Evolutionary conservation across 163 green algal genomes (phyloP).

Genomic region (Coccomyxa subellipsoidea): DNA sequence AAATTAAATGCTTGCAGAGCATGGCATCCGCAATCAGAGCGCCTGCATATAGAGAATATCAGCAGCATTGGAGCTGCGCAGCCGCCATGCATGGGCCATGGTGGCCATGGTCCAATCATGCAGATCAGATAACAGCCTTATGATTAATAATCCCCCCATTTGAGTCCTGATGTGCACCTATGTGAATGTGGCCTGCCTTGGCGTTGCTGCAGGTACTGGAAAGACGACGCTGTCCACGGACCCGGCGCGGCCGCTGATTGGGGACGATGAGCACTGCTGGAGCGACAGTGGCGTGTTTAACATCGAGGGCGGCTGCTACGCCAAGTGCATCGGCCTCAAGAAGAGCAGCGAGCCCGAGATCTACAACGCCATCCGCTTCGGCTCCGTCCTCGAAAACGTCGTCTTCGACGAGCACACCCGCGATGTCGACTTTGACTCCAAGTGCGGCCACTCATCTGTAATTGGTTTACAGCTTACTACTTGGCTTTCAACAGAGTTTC

Average conservation of each 20-base stretch:
- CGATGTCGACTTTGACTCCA: conserved; percentile 64
- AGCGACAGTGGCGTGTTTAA: conserved; percentile 91
- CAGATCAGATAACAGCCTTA: too few species aligned
- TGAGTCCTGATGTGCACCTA: too few species aligned
- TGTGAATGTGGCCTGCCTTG: not conserved
- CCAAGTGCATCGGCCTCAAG: conserved; percentile 92
- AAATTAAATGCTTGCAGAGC: too few species aligned
- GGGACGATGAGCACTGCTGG: conserved; percentile 98
- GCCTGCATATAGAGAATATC: too few species aligned
- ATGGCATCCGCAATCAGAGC: too few species aligned
- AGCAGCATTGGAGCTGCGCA: too few species aligned
- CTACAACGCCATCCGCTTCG: conserved; percentile 82
- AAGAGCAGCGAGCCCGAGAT: conserved; percentile 84
- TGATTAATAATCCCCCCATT: too few species aligned
- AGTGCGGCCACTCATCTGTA: conserved; percentile 34
- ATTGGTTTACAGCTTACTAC: too few species aligned
- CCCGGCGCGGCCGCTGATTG: conserved; percentile 79
- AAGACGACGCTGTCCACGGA: conserved; percentile 97
- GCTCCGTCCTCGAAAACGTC: conserved; percentile 93
- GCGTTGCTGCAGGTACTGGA: conserved; percentile 76
- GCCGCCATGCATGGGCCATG: too few species aligned
- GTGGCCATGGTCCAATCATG: too few species aligned
- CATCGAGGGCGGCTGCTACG: conserved; percentile 99
- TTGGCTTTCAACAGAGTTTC: too few species aligned
- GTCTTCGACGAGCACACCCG: conserved; percentile 79